Evolutionary conservation across 768 basidiomycete genomes (phyloP), one percentile per base, ranked within the genome.

Genomic region (Paxillus involutus): DNA sequence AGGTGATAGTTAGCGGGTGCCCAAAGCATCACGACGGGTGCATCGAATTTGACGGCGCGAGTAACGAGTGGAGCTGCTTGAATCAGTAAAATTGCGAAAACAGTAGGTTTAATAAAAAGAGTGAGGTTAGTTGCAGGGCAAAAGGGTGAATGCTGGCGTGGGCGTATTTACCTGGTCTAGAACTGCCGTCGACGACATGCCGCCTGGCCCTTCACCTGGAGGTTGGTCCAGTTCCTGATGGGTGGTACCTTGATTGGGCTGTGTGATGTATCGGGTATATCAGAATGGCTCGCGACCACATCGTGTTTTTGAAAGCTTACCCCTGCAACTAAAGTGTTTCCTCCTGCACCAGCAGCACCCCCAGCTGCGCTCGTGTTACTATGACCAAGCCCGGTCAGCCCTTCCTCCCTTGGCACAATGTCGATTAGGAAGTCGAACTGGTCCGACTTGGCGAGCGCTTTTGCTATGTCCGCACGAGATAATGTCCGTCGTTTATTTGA

Each of bases 401-500:
- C 69, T 54, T 92, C 90, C 55, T 96, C 95, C 41, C 94, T 77
- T 0, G 95, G 95, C 1, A 96, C 88, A 53, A 97, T 93, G 71
- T 98, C 96, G 67, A 98, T 96, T 53, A 98, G 77, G 66, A 98
- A 98, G 74, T 98, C 96, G 63, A 98, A 98, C 69, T 95, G 94
- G 74, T 98, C 96, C 4, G 89, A 90, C 71, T 94, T 93, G 63
- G 84, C 83, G 55, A 97, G 80, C 0, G 95, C 96, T 64, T 93
- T 91, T 6, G 94, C 89, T 49, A 99, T 94, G 72, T 98, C 95
- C 12, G 91, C 86, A 44, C 93, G 86, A 10, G 93, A 94, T 17
- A 98, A 79, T 3, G 95, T 98, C n/a, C 94, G 88, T 26, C 95
- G 88, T 71, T 97, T 98, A 74, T 94, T 91, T 24, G 92, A 88